Base-by-base conservation (phyloP, 257 asterid species). In the Galeopsis tetrahit region DNA sequence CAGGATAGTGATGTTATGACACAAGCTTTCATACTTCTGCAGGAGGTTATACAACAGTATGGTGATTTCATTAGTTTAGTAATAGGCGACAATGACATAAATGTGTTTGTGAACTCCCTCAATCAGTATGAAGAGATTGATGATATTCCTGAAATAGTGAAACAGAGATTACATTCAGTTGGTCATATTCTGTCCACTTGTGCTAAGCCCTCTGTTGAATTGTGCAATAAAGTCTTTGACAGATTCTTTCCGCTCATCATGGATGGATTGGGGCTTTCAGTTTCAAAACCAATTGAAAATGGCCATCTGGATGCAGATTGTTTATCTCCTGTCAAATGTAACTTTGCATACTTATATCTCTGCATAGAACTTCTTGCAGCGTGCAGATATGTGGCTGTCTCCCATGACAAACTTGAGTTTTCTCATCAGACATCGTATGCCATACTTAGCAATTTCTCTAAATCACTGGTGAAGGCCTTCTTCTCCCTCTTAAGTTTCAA, bases 151-250 rank as follows among this genome's bases (percentile, higher is more conserved):
- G 13, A 79, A 61, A 77, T 65, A 79, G 81, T 57, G 75, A 95
- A 83, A 81, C 97, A 87, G 88, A 85, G 84, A 81, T 88, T 95
- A 77, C 83, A 92, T 66, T 85, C 88, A 74, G 85, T 92, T 75
- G 96, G 90, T 74, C 87, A 68, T 71, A 81, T 92, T 71, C 70
- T 92, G 71, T 85, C 89, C 8, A 71, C 87, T 80, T 85, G 92
- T 78, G 88, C 85, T 75, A 85, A 82, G 70, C 34, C 93, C 79
- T 88, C 97, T 51, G 74, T 52, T 74, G 76, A 81, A 58, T 83
- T 85, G 71, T 90, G 98, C 85, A 81, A 85, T 77, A 85, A 83
- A 77, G 87, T 89, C 74, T 94, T 89, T n/a, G 80, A 84, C 79
- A 84, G 81, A 66, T 82, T 88, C 87, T 87, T 90, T 81, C 88